Conservation (phyloP, 352 stramenopile genomes). For the Aphanomyces astaci region DNA sequence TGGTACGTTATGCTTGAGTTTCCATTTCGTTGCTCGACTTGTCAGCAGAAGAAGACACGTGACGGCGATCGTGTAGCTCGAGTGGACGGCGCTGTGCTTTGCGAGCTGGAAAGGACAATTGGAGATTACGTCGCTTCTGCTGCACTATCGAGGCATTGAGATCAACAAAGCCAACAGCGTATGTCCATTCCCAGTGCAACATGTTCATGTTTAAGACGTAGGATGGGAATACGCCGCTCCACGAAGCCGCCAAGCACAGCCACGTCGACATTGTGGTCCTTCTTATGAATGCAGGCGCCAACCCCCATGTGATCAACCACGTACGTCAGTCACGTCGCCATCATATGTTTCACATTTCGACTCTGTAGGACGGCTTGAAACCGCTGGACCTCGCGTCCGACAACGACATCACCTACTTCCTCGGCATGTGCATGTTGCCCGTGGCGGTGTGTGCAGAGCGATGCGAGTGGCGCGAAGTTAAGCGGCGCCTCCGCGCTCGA, state of each 20-base stretch:
- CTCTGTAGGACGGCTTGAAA: constrained; percentile 9
- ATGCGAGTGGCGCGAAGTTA: constrained; percentile 11
- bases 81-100: constrained; percentile 1
- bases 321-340: neutral
- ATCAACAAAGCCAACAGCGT: constrained; percentile 15
- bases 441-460: constrained; percentile 11
- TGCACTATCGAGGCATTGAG: constrained; percentile 3
- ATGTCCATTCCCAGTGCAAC: neutral
- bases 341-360: neutral
- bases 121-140: constrained; percentile 1
- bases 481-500: neutral
- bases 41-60: neutral
- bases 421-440: constrained; percentile 12
- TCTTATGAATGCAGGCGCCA: constrained; percentile 5
- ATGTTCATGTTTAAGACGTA: too few relatives aligned
- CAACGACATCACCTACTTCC: constrained; percentile 9
- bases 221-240: constrained; percentile 13
- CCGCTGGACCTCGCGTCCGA: constrained; percentile 1
- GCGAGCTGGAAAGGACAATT: neutral
- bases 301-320: constrained; percentile 9
- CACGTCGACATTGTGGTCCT: constrained; percentile 1
- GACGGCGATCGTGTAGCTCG: neutral
- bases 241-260: constrained; percentile 16
- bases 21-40: neutral
- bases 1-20: neutral